Conservation (phyloP, 2,329 filamentous ascomycete species). For the Penicillium aurantiogriseum region DNA sequence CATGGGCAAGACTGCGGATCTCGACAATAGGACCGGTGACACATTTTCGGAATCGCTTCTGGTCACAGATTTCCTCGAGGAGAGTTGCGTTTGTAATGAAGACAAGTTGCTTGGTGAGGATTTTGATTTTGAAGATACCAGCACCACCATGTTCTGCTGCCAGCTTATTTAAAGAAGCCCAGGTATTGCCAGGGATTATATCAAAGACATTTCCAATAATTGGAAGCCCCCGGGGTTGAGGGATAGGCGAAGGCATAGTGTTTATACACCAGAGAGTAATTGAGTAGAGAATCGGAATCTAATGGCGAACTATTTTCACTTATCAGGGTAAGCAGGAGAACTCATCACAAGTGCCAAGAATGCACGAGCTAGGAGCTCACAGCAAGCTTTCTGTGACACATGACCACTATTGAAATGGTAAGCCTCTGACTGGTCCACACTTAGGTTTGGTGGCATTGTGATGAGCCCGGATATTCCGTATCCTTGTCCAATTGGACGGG, state of each 20-base stretch:
- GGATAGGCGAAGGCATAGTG: constrained; percentile 49
- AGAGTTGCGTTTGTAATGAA: constrained; percentile 56
- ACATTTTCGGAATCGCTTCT: constrained; percentile 57
- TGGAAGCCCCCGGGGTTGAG: constrained; percentile 51
- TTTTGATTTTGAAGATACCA: constrained; percentile 61
- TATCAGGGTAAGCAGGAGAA: neutral
- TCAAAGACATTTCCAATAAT: constrained; percentile 55
- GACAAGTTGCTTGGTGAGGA: constrained; percentile 48
- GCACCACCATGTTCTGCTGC: constrained; percentile 48
- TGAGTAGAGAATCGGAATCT: neutral
- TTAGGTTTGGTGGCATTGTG: neutral
- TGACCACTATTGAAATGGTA: neutral
- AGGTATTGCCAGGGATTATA: constrained; percentile 50
- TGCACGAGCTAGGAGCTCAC: neutral
- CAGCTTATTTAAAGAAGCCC: constrained; percentile 51
- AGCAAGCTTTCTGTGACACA: neutral
- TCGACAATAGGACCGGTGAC: constrained; percentile 55
- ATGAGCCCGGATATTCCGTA: neutral
- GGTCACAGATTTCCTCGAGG: constrained; percentile 64
- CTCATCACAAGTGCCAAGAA: neutral
- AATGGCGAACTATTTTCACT: neutral
- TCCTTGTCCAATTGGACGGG: neutral
- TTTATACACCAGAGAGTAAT: neutral
- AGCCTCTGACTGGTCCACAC: neutral
- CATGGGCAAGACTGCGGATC: constrained; percentile 60